Evolutionary conservation across 257 asterid genomes (phyloP).

Genomic region (Solanum habrochaites): DNA sequence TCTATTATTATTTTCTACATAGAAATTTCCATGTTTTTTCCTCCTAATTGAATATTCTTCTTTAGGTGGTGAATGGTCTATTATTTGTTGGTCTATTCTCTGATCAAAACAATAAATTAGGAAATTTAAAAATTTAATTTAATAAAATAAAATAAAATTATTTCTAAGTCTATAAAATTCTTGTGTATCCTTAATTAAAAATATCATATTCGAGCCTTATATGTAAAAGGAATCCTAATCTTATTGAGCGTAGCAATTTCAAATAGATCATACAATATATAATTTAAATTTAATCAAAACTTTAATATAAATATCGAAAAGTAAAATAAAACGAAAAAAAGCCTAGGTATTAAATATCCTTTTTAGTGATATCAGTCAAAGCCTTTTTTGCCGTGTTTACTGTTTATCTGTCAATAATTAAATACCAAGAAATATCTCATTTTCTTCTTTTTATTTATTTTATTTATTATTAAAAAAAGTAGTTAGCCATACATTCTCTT

Average conservation of each 20-base stretch:
- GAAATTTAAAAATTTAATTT: neutral
- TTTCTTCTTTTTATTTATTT: neutral
- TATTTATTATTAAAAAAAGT: neutral
- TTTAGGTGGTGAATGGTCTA: neutral
- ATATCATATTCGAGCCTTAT: too few species aligned
- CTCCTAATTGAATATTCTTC: neutral
- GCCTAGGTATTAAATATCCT: neutral
- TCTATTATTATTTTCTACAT: neutral
- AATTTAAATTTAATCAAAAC: too few species aligned
- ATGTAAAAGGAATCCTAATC: neutral
- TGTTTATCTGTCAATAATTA: neutral
- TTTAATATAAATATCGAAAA: accelerated
- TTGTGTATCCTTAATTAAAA: neutral
- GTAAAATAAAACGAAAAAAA: too few species aligned
- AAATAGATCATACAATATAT: too few species aligned
- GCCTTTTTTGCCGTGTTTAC: neutral
- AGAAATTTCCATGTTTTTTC: neutral
- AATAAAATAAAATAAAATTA: neutral
- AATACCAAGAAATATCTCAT: neutral
- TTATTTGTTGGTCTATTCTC: neutral
- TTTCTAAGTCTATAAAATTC: neutral
- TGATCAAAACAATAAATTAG: neutral
- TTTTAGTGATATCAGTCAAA: neutral
- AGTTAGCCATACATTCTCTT: neutral
- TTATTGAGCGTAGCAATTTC: neutral